Base-by-base conservation (phyloP, 768 basidiomycete genomes). In the Hebeloma cylindrosporum region DNA sequence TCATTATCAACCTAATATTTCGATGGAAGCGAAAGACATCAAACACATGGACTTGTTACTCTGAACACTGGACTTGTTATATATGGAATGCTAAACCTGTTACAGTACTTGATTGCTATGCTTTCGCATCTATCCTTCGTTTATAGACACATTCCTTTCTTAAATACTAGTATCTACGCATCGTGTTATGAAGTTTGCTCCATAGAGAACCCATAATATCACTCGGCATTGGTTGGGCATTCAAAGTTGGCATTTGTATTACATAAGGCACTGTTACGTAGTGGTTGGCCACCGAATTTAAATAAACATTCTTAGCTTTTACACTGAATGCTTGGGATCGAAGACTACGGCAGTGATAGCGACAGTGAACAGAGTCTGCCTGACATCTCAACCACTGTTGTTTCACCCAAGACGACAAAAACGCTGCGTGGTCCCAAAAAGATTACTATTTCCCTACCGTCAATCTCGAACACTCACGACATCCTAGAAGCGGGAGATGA, bases 251-350 rank as follows among this genome's bases (percentile, higher is more conserved):
- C n/a, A n/a, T n/a, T n/a, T n/a, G n/a, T n/a, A n/a, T n/a, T n/a
- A n/a, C n/a, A n/a, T n/a, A n/a, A n/a, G n/a, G n/a, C n/a, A n/a
- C n/a, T n/a, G n/a, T n/a, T n/a, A n/a, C n/a, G n/a, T n/a, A n/a
- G n/a, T n/a, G n/a, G n/a, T n/a, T n/a, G n/a, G n/a, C n/a, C n/a
- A n/a, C n/a, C n/a, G n/a, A n/a, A n/a, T n/a, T n/a, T n/a, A n/a
- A n/a, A n/a, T n/a, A n/a, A n/a, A n/a, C n/a, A n/a, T n/a, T n/a
- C n/a, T n/a, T n/a, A n/a, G n/a, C n/a, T n/a, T n/a, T n/a, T n/a
- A n/a, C n/a, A n/a, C n/a, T n/a, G n/a, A n/a, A 89, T 88, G 85
- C 77, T 89, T 50, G 85, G 84, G 23, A 72, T 90, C 47, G 86
- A 85, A 56, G 79, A 73, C 70, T 89, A 90, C 56, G 85, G 85